These are phyloP conservation scores for Daldinia loculata DNA, from an alignment of 495 filamentous ascomycete genomes.

Conservation along the genomic window DNA sequence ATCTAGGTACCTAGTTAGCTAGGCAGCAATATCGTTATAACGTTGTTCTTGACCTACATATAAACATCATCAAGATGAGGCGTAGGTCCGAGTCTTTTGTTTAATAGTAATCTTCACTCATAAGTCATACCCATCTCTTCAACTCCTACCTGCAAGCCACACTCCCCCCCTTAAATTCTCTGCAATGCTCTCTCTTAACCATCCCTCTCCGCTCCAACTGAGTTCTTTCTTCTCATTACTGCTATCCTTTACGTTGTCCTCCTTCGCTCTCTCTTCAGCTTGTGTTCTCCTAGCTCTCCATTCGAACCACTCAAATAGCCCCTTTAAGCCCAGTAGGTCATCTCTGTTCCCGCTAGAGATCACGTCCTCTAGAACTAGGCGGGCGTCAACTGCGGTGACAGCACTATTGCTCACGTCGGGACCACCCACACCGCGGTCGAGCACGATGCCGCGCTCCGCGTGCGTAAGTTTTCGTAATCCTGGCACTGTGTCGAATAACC, in stretches of 20 bases:
- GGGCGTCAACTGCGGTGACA: constrained; percentile 78
- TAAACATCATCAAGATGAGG: neutral
- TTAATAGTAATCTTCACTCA: neutral
- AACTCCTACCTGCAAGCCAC: constrained; percentile 59
- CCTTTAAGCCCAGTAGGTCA: constrained; percentile 73
- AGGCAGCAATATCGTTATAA: neutral
- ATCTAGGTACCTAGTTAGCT: neutral
- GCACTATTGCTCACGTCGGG: constrained; percentile 57
- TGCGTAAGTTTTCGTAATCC: constrained; percentile 73
- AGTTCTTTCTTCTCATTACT: constrained; percentile 25
- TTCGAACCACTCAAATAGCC: constrained; percentile 85
- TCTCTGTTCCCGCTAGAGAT: constrained; percentile 70
- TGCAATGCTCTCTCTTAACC: constrained; percentile 61
- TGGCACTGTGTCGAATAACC: constrained; percentile 69
- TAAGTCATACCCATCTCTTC: constrained; percentile 6
- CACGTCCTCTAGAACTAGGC: constrained; percentile 73
- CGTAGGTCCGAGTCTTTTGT: neutral
- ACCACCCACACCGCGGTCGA: constrained; percentile 60
- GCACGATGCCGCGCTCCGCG: constrained; percentile 77
- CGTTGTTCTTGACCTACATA: neutral
- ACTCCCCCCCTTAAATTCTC: constrained; percentile 64
- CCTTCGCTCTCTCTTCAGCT: constrained; percentile 31
- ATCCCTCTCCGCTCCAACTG: constrained; percentile 51
- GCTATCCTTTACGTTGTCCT: constrained; percentile 19
- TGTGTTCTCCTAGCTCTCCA: constrained; percentile 47